A percentile compares a stretch with the other conserved stretches of the same genome.
phyloP scores from a whole-genome alignment of 2,329 filamentous ascomycete genomes.

The Zelopaecilomyces penicillatus region DNA sequence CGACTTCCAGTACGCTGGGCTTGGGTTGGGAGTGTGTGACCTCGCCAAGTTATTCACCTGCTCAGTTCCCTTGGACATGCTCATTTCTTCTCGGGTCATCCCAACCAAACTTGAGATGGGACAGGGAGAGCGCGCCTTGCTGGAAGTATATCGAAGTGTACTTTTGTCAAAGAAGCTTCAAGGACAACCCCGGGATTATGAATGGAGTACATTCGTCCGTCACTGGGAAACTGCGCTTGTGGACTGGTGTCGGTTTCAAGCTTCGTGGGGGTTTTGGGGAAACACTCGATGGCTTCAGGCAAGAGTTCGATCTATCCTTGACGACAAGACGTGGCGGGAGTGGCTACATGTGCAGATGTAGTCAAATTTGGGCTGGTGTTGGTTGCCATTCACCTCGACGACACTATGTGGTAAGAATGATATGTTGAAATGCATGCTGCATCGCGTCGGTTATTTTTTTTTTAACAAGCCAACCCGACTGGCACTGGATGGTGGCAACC shows the following conservation, averaged over 20 bases:
- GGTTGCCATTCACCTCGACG: no score
- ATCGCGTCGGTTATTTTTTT: no score
- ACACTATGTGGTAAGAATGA: no score
- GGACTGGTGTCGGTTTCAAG: conserved; percentile 57
- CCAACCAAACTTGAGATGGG: conserved; percentile 38
- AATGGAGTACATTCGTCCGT: conserved; percentile 43
- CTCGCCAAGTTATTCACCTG: conserved; percentile 60
- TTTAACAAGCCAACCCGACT: no score
- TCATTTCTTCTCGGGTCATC: conserved; percentile 26
- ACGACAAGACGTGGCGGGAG: conserved; percentile 33
- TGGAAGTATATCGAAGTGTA: conserved; percentile 38
- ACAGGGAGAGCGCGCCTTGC: conserved; percentile 39
- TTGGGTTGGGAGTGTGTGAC: conserved; percentile 57
- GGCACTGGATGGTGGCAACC: no score
- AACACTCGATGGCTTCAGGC: conserved; percentile 51
- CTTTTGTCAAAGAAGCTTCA: conserved; percentile 19
- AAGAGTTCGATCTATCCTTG: conserved; percentile 41
- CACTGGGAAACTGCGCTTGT: conserved; percentile 62
- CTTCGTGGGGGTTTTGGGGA: conserved; percentile 54
- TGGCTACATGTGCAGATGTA: conserved; percentile 30
- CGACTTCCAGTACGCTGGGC: conserved; percentile 61
- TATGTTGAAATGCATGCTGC: no score
- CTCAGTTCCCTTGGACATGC: conserved; percentile 49
- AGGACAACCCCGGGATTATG: conserved; percentile 28
- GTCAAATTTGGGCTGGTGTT: neutral